phyloP scores from a whole-genome alignment of 148 eudicot species.

The Diospyros lotus region DNA sequence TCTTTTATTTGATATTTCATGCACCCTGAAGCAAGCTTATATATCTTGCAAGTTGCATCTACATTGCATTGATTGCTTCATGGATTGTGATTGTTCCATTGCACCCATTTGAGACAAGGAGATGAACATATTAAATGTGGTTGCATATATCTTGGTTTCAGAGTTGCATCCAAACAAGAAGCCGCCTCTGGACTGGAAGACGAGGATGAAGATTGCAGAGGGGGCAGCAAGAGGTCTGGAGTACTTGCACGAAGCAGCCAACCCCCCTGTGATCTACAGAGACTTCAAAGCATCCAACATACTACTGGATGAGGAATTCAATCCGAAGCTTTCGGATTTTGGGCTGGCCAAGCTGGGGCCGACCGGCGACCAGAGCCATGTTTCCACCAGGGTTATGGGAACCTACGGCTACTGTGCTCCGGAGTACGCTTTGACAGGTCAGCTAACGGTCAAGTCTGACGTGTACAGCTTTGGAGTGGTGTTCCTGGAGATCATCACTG shows the following conservation, averaged over 20 bases:
- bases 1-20: too few relatives aligned
- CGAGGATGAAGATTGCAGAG: conserved; percentile 20
- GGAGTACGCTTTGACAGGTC: conserved; percentile 17
- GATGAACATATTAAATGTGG: neutral
- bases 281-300: conserved; percentile 25
- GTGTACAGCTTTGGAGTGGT: conserved; percentile 26
- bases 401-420: conserved; percentile 26
- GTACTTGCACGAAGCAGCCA: conserved; percentile 21
- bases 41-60: too few relatives aligned
- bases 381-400: conserved; percentile 22
- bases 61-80: neutral
- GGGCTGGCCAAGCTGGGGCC: conserved; percentile 25
- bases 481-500: conserved; percentile 20
- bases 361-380: conserved; percentile 16
- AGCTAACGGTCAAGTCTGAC: conserved; percentile 17
- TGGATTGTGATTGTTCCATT: neutral
- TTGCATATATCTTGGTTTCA: neutral
- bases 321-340: conserved; percentile 23
- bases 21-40: too few relatives aligned
- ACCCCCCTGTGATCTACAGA: conserved; percentile 23
- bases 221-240: conserved; percentile 25
- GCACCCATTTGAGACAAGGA: neutral
- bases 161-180: conserved; percentile 10
- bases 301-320: conserved; percentile 14
- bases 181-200: conserved; percentile 21